Evolutionary conservation across 257 asterid genomes (phyloP).

Genomic region (Solanum bulbocastanum): DNA sequence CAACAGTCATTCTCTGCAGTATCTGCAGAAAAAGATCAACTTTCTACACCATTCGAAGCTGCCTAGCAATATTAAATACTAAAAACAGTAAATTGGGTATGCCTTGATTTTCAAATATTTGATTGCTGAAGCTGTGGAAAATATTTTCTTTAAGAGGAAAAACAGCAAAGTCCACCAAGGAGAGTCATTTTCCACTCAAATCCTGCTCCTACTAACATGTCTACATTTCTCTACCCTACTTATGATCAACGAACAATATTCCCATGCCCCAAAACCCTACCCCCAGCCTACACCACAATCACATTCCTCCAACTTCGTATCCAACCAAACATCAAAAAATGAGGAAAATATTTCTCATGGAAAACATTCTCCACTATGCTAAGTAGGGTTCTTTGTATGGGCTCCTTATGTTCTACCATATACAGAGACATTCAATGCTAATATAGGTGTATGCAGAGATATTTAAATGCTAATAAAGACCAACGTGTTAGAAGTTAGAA

Average conservation of each 20-base stretch:
- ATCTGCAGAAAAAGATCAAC: background rate
- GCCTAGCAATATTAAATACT: background rate
- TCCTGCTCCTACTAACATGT: background rate
- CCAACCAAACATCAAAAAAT: background rate
- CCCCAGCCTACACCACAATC: background rate
- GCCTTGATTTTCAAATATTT: background rate
- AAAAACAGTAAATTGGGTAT: background rate
- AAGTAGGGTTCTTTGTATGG: background rate
- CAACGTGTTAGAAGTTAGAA: background rate
- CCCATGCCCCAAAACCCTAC: background rate
- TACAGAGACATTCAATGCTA: background rate
- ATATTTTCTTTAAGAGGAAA: background rate
- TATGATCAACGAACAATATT: background rate
- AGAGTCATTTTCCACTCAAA: background rate
- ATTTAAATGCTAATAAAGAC: background rate
- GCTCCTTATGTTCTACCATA: background rate
- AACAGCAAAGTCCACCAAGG: background rate
- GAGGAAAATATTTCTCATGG: background rate
- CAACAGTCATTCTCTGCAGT: background rate
- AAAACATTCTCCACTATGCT: background rate
- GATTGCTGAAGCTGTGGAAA: background rate
- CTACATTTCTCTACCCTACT: background rate
- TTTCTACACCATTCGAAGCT: background rate
- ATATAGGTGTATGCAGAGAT: background rate
- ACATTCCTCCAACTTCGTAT: background rate